phyloP scores from a whole-genome alignment of 2,329 filamentous ascomycete species.

The Aspergillus luchuensis region DNA sequence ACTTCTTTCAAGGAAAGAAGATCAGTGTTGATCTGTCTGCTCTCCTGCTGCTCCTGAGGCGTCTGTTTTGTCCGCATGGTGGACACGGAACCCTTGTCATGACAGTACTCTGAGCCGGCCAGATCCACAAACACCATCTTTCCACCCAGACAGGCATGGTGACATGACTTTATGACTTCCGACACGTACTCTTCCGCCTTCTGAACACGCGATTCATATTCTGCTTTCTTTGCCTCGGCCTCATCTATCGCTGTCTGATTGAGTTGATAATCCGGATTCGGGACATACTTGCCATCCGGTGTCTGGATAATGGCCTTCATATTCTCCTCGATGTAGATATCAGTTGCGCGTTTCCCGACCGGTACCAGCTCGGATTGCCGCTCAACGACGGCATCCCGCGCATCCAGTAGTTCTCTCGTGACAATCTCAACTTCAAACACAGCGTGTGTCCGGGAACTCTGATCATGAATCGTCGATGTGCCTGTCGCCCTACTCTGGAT shows the following conservation, averaged over 20 bases:
- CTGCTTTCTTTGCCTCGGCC: slow-evolving; percentile 42
- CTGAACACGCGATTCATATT: slow-evolving; percentile 38
- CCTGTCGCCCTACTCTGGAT: slow-evolving; percentile 37
- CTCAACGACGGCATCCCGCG: slow-evolving; percentile 43
- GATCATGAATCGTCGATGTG: slow-evolving; percentile 46
- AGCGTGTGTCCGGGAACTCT: slow-evolving; percentile 51
- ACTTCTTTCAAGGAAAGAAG: slow-evolving; percentile 51
- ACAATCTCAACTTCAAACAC: slow-evolving; percentile 48
- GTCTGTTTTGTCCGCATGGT: slow-evolving; percentile 30
- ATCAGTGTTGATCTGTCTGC: slow-evolving; percentile 50
- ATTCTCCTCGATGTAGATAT: slow-evolving; percentile 46
- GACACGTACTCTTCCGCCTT: slow-evolving; percentile 38
- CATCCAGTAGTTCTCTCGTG: slow-evolving; percentile 38
- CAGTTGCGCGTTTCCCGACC: slow-evolving; percentile 47
- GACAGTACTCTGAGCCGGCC: slow-evolving; percentile 49
- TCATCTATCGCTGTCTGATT: slow-evolving; percentile 45
- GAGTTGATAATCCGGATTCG: slow-evolving; percentile 38
- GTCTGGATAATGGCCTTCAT: slow-evolving; percentile 30
- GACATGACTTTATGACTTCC: slow-evolving; percentile 25
- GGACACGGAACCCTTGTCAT: slow-evolving; percentile 26
- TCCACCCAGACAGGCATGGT: slow-evolving; percentile 39
- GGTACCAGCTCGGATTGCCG: slow-evolving; percentile 50
- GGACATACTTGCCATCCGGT: slow-evolving; percentile 36
- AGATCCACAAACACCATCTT: slow-evolving; percentile 51
- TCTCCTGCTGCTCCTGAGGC: slow-evolving; percentile 44